Evolutionary conservation across 441 rosid genomes (phyloP), one percentile per base, ranked within the genome.

Genomic region (Gossypium lobatum): DNA sequence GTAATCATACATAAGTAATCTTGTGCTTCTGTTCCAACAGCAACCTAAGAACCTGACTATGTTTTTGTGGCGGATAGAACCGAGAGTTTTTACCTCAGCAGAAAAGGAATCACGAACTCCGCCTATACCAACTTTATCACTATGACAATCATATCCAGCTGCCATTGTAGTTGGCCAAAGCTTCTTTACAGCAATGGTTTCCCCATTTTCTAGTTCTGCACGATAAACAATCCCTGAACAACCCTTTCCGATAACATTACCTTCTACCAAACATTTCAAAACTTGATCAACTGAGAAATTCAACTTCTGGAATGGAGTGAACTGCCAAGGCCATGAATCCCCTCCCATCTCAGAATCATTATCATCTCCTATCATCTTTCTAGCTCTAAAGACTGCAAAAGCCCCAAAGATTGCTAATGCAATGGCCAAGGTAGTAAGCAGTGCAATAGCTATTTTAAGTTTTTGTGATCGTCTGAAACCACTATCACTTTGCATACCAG

Each of bases 261-360:
- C 78, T 63, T 89, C 95, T 28, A 90, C 85, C 20, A 89, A 76
- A 69, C 87, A 85, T 78, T 81, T 87, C 52, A 90, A 82, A 18
- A 89, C 87, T 23, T 88, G 88, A 69, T 85, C 91, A 0, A 88
- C 86, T 3, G 91, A 78, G 82, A 89, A 89, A 80, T 81, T 86
- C 68, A 89, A 81, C 76, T 86, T 88, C 76, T 89, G 92, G 81
- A 89, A 89, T 6, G 95, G 92, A 46, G 91, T 89, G 83, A 89
- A 84, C 31, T 89, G 86, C 95, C 91, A 89, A 62, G 88, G 91
- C 85, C 86, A 84, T 10, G 87, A 76, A 71, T 78, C 83, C 1
- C 85, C 88, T 75, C 85, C 93, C 1, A 70, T 73, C 78, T 90
- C 96, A 0, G 91, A 89, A 54, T 87, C 93, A 25, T 82, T 84